Percentiles rank a stretch among this genome's conserved stretches.
phyloP scores from a whole-genome alignment of 2,329 filamentous ascomycete genomes.

The Pestalotiopsis sp. region DNA sequence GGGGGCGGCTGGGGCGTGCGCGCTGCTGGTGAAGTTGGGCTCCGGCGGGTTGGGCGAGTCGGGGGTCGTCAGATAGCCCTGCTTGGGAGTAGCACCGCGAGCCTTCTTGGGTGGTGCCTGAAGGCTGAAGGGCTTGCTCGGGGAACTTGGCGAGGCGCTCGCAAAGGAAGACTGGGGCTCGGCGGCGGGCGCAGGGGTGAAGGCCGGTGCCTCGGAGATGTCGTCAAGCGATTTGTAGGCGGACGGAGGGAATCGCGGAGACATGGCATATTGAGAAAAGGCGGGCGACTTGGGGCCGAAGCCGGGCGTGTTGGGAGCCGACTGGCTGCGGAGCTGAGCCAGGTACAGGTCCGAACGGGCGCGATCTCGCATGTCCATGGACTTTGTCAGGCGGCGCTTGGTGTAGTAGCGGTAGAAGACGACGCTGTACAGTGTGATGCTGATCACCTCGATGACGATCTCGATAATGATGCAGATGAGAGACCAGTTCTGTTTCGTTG shows the following conservation, averaged over 20 bases:
- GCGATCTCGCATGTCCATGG: slow-evolving; percentile 93
- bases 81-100: slow-evolving; percentile 75
- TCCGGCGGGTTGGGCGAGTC: slow-evolving; percentile 41
- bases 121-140: slow-evolving; percentile 74
- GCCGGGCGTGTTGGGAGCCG: slow-evolving; percentile 91
- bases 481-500: slow-evolving; percentile 77
- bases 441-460: slow-evolving; percentile 87
- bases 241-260: slow-evolving; percentile 63
- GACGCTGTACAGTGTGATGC: slow-evolving; percentile 89
- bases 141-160: slow-evolving; percentile 27
- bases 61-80: slow-evolving; percentile 62
- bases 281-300: slow-evolving; percentile 72
- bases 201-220: slow-evolving; percentile 47
- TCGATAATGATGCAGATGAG: slow-evolving; percentile 98
- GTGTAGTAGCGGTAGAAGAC: slow-evolving; percentile 98
- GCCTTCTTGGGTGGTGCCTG: slow-evolving; percentile 82
- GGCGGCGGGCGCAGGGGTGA: slow-evolving; percentile 59
- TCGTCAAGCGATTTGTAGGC: slow-evolving; percentile 55
- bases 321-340: slow-evolving; percentile 80
- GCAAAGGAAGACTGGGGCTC: slow-evolving; percentile 68
- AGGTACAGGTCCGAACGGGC: slow-evolving; percentile 95
- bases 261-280: slow-evolving; percentile 57
- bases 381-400: slow-evolving; percentile 93
- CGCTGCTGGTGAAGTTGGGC: slow-evolving; percentile 49
- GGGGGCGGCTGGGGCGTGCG: slow-evolving; percentile 71